Evolutionary conservation across 2,329 filamentous ascomycete genomes (phyloP), one percentile per base, ranked within the genome.

Genomic region (Neofusicoccum parvum): DNA sequence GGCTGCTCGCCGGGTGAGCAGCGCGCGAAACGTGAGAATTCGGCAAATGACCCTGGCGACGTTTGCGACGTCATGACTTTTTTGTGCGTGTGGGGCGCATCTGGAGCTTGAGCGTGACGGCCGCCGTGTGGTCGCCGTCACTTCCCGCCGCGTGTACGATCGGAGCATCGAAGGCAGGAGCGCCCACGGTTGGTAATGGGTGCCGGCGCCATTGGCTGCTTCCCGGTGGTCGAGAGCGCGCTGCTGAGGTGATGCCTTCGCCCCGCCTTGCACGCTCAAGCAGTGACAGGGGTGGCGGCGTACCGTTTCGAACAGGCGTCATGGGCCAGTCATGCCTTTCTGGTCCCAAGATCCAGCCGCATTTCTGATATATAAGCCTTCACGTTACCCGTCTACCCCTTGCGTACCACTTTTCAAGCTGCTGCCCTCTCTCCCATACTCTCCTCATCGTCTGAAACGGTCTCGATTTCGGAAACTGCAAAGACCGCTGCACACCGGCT

Each of bases 231-330:
- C 56, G 17, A n/a, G 56, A 60, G 56, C 56, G 43, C 43, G 43
- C 56, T 60, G 56, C 56, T 60, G 56, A 60, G 56, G 43, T 60
- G 56, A 60, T 48, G 10, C 27, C 27, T 36, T 54, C 27, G 54
- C 54, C 39, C 56, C 43, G 56, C 41, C 41, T 37, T 32, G 27
- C 27, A 32, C 43, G 43, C 12, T 15, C 43, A 12, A 15, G 43
- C 43, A 17, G 43, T 15, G 43, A 41, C 51, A 56, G 12, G 37
- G 51, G 51, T 56, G 36, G 17, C n/a, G 11, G 15, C 62, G 17
- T 17, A 20, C 34, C 36, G 49, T 49, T 49, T 43, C 20, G 60
- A 45, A n/a, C 36, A 20, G 15, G 23, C 39, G 60, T 64, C 60
- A 54, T 54, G 62, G 11, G 39, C 46, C 54, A 46, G 34, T 23